Evolutionary conservation across 805 yeast species (phyloP).

Genomic region (Cyberlindnera japonica): DNA sequence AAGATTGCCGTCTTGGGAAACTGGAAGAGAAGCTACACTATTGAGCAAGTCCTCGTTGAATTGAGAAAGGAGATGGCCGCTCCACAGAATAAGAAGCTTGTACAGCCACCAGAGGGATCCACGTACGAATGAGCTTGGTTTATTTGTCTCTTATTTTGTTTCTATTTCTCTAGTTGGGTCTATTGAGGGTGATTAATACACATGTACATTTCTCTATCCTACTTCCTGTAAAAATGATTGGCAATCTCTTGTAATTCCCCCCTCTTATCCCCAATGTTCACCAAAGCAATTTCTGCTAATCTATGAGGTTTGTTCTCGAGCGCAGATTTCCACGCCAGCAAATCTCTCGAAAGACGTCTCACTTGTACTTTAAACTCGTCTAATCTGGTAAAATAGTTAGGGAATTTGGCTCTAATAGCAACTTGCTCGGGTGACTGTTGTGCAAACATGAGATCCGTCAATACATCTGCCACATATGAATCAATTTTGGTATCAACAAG

Average conservation of each 20-base stretch:
- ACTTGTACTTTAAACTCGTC: conserved; percentile 13
- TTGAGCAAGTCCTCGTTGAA: conserved; percentile 90
- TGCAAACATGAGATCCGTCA: conserved; percentile 10
- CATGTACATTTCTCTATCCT: no score
- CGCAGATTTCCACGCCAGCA: conserved; percentile 18
- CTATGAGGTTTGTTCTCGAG: conserved; percentile 10
- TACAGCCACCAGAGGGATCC: conserved; percentile 90
- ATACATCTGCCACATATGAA: conserved; percentile 1
- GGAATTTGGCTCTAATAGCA: conserved; percentile 14
- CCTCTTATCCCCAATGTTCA: conserved; percentile 5
- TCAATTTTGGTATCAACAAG: conserved; percentile 17
- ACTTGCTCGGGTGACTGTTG: conserved; percentile 15
- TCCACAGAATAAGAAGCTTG: conserved; percentile 73
- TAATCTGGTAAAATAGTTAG: conserved; percentile 20
- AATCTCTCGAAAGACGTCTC: conserved; percentile 13
- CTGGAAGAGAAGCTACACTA: conserved; percentile 89
- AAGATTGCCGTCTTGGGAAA: conserved; percentile 63
- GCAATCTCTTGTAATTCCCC: conserved; percentile 5
- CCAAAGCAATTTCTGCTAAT: conserved; percentile 4
- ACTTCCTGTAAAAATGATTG: conserved; percentile 1
- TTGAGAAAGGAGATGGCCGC: conserved; percentile 88
- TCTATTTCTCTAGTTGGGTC: no score
- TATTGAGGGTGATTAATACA: no score
- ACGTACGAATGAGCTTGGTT: conserved; percentile 46
- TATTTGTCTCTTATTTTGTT: no score